Evolutionary conservation across 768 basidiomycete species (phyloP), one percentile per base, ranked within the genome.

Genomic region (Mycena pura): DNA sequence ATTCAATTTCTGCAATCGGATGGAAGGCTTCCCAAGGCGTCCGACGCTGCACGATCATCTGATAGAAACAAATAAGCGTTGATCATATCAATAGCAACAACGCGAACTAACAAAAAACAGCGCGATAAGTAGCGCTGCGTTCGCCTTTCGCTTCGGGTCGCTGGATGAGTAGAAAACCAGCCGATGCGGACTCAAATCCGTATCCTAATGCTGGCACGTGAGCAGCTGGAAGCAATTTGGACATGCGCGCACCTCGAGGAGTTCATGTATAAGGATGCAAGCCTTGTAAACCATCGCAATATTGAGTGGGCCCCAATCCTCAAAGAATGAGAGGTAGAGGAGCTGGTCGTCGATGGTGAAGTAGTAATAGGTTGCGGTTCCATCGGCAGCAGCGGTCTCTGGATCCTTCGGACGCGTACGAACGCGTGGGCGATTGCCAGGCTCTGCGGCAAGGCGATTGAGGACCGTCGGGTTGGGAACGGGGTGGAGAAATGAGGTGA

Each of bases 11-110:
- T 29, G 95, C 92, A 52, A 99, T 89, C 3, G 96, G 96, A 66
- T 93, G 89, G 73, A 98, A 96, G 3, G 95, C 95, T 75, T 96
- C 93, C 89, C 93, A 96, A 28, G 96, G 96, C 19, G 91, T 85
- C 59, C 89, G 89, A 53, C 91, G 84, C 74, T 91, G 88, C 1
- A 97, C 95, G 66, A 99, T 95, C 87, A 98, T 90, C 95, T 97
- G 70, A 54, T 31, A 56, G 47, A 53, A 49, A 54, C 47, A 60
- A 50, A 64, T 66, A 56, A 50, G 34, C 45, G 39, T 56, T 22
- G 67, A 41, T 60, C 54, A 55, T 53, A 52, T 44, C 44, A 52
- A 43, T 38, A 44, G 59, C 45, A 44, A 60, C 34, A 44, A 46
- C 41, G 53, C 22, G 31, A 44, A 83, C 94, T 62, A 69, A 98